Conservation (phyloP, 2,329 filamentous ascomycete species). For the Colletotrichum camelliae region DNA sequence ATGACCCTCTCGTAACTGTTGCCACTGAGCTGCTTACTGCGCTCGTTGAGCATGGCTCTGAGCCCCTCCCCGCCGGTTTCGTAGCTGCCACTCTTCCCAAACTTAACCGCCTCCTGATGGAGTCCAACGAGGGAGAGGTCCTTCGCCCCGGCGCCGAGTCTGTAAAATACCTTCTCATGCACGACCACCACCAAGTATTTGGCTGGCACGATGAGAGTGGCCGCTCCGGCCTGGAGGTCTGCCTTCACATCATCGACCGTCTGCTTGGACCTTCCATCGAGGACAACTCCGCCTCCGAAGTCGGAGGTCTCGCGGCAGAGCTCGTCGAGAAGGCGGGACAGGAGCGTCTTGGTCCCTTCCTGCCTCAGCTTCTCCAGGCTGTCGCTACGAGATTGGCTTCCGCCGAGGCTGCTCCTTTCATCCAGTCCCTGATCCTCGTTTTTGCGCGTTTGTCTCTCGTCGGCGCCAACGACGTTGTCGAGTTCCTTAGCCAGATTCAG, state of each 20-base stretch:
- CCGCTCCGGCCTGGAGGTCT: slow-evolving; percentile 85
- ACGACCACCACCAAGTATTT: slow-evolving; percentile 90
- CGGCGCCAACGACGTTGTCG: slow-evolving; percentile 86
- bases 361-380: slow-evolving; percentile 86
- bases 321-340: slow-evolving; percentile 95
- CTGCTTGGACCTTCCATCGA: slow-evolving; percentile 84
- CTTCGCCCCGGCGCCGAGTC: slow-evolving; percentile 85
- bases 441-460: slow-evolving; percentile 89
- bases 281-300: slow-evolving; percentile 93
- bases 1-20: slow-evolving; percentile 78
- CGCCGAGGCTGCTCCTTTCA: slow-evolving; percentile 85
- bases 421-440: slow-evolving; percentile 93
- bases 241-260: slow-evolving; percentile 90
- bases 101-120: slow-evolving; percentile 80
- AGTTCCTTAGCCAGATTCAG: slow-evolving; percentile 86
- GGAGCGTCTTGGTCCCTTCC: slow-evolving; percentile 86
- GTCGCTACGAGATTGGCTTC: slow-evolving; percentile 85
- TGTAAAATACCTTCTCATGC: slow-evolving; percentile 86
- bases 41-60: slow-evolving; percentile 80
- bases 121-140: slow-evolving; percentile 85
- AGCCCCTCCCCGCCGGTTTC: slow-evolving; percentile 86
- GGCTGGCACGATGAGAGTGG: slow-evolving; percentile 82
- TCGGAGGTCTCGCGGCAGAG: slow-evolving; percentile 91
- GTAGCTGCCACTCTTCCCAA: slow-evolving; percentile 87
- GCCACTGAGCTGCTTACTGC: slow-evolving; percentile 85